These are phyloP conservation scores for Blastobotrys elegans DNA, from an alignment of 1,139 yeast species.

Conservation along the genomic window DNA sequence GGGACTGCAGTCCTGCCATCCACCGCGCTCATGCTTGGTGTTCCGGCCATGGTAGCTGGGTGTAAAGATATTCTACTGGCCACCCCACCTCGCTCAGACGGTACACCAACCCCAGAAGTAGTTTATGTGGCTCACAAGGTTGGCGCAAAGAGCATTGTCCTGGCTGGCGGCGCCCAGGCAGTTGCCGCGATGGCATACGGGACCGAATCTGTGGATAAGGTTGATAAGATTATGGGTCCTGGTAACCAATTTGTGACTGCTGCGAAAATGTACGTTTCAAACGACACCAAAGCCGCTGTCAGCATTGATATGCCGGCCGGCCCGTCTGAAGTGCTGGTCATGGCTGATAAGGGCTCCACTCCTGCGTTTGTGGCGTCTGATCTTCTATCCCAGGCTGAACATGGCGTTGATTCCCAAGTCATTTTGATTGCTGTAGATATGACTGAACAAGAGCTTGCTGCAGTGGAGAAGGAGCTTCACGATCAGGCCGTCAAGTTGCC, in stretches of 20 bases:
- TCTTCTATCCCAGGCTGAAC: conserved; percentile 95
- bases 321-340: conserved; percentile 92
- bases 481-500: conserved; percentile 83
- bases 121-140: conserved; percentile 95
- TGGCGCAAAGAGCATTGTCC: conserved; percentile 81
- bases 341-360: conserved; percentile 83
- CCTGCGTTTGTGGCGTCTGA: conserved; percentile 96
- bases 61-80: conserved; percentile 92
- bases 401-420: conserved; percentile 97
- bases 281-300: conserved; percentile 90
- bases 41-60: conserved; percentile 98
- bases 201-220: conserved; percentile 84
- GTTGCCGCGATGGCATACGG: conserved; percentile 99
- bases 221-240: conserved; percentile 96
- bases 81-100: conserved; percentile 95
- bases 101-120: conserved; percentile 92
- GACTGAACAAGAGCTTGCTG: conserved; percentile 52
- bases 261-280: conserved; percentile 95
- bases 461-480: conserved; percentile 75
- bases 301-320: conserved; percentile 99
- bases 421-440: conserved; percentile 79
- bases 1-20: conserved; percentile 98
- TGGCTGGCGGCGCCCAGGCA: conserved; percentile 99
- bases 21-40: conserved; percentile 96
- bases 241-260: conserved; percentile 99